These are phyloP conservation scores for Coemansia sp. DNA, from an alignment of 192 early-diverging fungal species.

Conservation along the genomic window DNA sequence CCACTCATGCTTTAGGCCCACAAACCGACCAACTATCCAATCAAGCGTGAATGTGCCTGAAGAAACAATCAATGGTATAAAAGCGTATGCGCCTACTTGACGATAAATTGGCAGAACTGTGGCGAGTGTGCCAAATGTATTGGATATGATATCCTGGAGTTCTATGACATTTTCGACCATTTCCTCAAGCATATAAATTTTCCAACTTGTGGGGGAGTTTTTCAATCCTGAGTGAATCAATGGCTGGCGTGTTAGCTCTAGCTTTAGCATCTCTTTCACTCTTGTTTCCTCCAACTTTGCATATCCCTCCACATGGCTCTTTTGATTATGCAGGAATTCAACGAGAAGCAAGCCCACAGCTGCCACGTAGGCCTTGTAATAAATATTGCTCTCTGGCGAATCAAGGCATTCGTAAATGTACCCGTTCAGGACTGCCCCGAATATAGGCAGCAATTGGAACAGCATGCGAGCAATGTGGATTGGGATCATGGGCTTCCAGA, in stretches of 20 bases:
- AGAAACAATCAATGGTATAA: background rate
- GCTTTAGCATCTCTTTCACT: background rate
- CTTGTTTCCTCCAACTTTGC: background rate
- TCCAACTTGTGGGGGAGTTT: background rate
- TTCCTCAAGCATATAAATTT: background rate
- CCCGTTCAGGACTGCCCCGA: background rate
- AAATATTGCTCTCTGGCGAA: background rate
- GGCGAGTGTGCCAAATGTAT: background rate
- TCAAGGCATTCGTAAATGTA: conserved; percentile 33
- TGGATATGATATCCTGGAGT: background rate
- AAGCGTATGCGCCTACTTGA: background rate
- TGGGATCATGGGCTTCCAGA: conserved; percentile 41
- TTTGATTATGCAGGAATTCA: background rate
- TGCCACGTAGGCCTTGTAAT: conserved; percentile 11
- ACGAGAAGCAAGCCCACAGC: background rate
- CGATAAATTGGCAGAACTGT: background rate
- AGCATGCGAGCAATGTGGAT: conserved; percentile 12
- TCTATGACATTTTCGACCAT: background rate
- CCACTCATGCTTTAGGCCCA: background rate
- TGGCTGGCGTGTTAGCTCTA: background rate
- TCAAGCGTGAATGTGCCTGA: background rate
- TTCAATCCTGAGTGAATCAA: background rate
- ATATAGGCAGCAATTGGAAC: background rate
- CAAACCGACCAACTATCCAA: background rate
- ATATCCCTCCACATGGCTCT: background rate